phyloP scores from a whole-genome alignment of 116 monocot species.

The Posidonia oceanica region DNA sequence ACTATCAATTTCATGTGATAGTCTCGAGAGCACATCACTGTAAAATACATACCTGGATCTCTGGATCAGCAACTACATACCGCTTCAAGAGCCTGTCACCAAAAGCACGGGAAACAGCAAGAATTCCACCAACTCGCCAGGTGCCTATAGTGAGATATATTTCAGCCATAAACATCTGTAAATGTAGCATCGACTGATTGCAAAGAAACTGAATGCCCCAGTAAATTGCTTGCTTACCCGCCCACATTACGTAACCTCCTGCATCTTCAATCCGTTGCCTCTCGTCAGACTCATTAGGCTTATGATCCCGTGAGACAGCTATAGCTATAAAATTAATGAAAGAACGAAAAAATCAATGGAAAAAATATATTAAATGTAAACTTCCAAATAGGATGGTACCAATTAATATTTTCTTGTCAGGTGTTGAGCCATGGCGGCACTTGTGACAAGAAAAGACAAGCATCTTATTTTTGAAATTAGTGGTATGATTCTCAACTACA shows the following conservation, averaged over 20 bases:
- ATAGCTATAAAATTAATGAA: conserved; percentile 42
- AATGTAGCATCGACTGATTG: neutral
- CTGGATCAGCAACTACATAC: conserved; percentile 87
- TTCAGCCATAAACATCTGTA: neutral
- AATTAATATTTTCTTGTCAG: neutral
- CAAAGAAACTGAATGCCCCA: neutral
- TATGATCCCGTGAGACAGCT: conserved; percentile 89
- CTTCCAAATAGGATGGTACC: neutral
- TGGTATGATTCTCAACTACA: too few species aligned
- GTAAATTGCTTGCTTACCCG: conserved; percentile 31
- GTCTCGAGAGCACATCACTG: neutral
- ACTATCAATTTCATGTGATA: too few species aligned
- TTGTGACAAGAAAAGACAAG: too few species aligned
- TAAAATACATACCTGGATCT: conserved; percentile 49
- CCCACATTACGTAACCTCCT: conserved; percentile 94
- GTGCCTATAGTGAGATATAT: conserved; percentile 34
- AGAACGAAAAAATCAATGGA: neutral
- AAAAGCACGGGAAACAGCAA: conserved; percentile 96
- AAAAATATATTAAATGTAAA: neutral
- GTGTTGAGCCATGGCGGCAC: too few species aligned
- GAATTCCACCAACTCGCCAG: conserved; percentile 91
- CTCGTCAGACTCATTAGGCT: conserved; percentile 82
- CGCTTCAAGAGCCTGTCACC: conserved; percentile 75
- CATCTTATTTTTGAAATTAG: too few species aligned
- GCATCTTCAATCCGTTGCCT: conserved; percentile 82